Evolutionary conservation across 1,284 basidiomycete genomes (phyloP), one percentile per base, ranked within the genome.

Genomic region (Cutaneotrichosporon sp.): DNA sequence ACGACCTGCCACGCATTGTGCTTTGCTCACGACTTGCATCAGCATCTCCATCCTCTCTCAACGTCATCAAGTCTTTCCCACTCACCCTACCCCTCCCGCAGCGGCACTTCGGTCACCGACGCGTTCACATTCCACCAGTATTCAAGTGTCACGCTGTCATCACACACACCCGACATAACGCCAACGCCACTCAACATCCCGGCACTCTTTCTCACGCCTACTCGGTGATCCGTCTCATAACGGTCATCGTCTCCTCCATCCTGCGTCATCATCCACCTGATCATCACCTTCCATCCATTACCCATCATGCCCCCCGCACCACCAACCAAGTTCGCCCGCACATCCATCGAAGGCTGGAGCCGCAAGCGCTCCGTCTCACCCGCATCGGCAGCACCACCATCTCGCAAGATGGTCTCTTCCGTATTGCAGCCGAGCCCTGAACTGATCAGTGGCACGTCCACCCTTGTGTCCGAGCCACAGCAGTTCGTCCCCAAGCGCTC

Each of bases 301-400:
- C 18, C 40, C 65, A 69, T 30, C 62, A 79, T 79, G 77, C 76
- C 77, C 42, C 70, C 75, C 60, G 73, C 70, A 16, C 73, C 77
- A 22, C 69, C 76, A 34, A 69, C 65, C 63, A 76, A 76, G 64
- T 67, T 71, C n/a, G 70, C 72, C n/a, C 72, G 76, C 58, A 73
- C 73, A 40, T 77, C 73, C 49, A 72, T 74, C 51, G 74, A 79
- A 63, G 73, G 73, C 34, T 76, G 73, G 66, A 72, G 68, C 60
- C 73, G 74, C 60, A 76, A 78, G 66, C 73, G 75, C 40, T 76
- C 75, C 7, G 74, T 72, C 26, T 77, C 76, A 7, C 74, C 76
- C 14, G 64, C 69, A 14, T 56, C 62, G 40, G 53, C 67, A 18
- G 56, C 64, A 32, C 69, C 63, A 42, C 56, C 69, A 2, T 62